Evolutionary conservation across 2,329 filamentous ascomycete species (phyloP).

Genomic region (Cercospora sp.): DNA sequence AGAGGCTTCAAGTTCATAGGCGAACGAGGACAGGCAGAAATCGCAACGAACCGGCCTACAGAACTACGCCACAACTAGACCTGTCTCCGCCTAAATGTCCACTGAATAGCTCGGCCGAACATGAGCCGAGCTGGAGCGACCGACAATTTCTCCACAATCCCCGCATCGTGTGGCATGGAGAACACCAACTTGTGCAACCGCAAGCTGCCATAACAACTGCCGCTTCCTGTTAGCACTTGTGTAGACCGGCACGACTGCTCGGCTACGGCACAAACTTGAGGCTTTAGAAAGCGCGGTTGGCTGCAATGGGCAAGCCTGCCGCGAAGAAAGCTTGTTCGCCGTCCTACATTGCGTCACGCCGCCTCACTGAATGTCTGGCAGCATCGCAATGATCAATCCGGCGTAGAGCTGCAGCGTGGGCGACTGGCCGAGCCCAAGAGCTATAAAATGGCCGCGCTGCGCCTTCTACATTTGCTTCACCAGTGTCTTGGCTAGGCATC

Average conservation of each 20-base stretch:
- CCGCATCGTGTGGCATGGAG: conserved; percentile 1
- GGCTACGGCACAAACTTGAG: conserved; percentile 1
- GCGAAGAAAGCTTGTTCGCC: not conserved
- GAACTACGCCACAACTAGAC: conserved; percentile 3
- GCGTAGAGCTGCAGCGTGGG: conserved; percentile 6
- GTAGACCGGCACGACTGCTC: not conserved
- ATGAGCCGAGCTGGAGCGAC: not conserved
- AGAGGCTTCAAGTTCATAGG: not conserved
- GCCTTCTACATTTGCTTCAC: not conserved
- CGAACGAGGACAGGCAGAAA: not conserved
- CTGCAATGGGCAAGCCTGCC: not conserved
- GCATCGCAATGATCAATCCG: not conserved
- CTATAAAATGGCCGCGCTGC: conserved; percentile 12
- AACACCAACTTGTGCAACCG: not conserved
- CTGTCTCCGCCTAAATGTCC: conserved; percentile 1
- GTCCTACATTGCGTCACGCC: conserved; percentile 3
- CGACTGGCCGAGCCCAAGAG: not conserved
- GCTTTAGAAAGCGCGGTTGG: not conserved
- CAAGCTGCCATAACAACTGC: conserved; percentile 10
- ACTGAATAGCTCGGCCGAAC: not conserved
- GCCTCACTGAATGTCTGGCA: not conserved
- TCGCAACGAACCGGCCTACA: not conserved
- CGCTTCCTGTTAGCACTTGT: not conserved
- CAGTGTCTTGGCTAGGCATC: not conserved
- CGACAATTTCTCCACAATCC: conserved; percentile 8